Evolutionary conservation across 176 grass and related monocot species (phyloP), one percentile per base, ranked within the genome.

Genomic region (Hsuehochloa calcarea): DNA sequence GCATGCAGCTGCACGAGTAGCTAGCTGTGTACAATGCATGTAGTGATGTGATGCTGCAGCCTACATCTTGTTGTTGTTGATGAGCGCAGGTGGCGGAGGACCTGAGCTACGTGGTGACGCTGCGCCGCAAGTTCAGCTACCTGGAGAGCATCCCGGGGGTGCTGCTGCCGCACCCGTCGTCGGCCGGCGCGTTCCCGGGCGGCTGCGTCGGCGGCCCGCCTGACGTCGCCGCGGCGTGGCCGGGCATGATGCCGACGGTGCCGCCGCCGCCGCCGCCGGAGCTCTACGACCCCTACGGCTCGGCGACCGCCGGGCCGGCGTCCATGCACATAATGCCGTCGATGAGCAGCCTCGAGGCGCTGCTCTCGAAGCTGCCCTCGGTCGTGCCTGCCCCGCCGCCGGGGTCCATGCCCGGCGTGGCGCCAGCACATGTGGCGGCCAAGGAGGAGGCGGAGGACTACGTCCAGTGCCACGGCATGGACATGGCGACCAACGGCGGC

Each of bases 261-360:
- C 82, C 64, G 49, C 66, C 82, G 15, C 79, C 82, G 15, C 79
- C 71, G 56, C 74, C 84, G 8, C 70, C 87, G 65, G 93, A 99
- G 58, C 73, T 95, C 50, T 95, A 92, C 78, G 85, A 96, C 86
- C 88, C 91, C 5, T 94, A 89, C 79, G 80, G 78, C 56, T 68
- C 43, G 2, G 77, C 59, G 12, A 65, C 22, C 0, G 44, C 74
- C 17, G 84, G 52, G 4, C 73, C 89, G 0, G 68, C 80, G 74
- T 26, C 89, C 67, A 92, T 88, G 79, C 90, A 91, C 83, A 90
- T 96, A 69, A 90, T 89, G 88, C 97, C 97, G 45, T 99, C 97
- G 5, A 99, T 99, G 97, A 99, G 97, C 90, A 96, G 97, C 82
- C 94, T 99, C 34, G 97, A 99, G 80, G 93, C 97, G 26, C 88